Base-by-base conservation (phyloP, 257 asterid species). In the Verbena officinalis region DNA sequence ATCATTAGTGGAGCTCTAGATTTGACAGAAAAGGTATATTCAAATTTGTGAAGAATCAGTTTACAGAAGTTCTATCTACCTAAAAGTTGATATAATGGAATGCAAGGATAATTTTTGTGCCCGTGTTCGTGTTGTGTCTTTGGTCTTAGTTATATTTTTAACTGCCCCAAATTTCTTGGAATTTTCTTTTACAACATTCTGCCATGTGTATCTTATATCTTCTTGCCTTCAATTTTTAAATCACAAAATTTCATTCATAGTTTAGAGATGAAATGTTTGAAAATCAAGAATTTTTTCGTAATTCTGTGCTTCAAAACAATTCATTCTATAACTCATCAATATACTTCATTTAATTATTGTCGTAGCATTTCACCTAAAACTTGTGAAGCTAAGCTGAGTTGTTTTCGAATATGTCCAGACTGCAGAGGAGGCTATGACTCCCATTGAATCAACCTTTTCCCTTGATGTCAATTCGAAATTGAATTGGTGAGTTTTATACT, bases 391-490 rank as follows among this genome's bases (percentile, higher is more conserved):
- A 63, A 52, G 44, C 52, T 62, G 33, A 49, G 9, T 19, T 70
- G 24, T 49, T 73, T 70, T 72, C 55, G 39, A 60, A 52, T 31
- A 52, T 43, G 3, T 73, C 71, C 86, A 94, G 99, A 94, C 97
- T 56, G 96, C 96, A 33, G 91, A 85, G 80, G 97, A 81, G 77
- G 99, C 99, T 27, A 94, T 94, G 97, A 90, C 97, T 13, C 99
- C 99, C 34, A 88, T 94, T 55, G 99, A 90, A 75, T 94, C 97
- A 27, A 94, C 97, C 13, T 94, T 94, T 77, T 90, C 97, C 43
- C 96, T 94, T n/a, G 99, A 94, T 51, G 96, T 81, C 72, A 80
- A 78, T 68, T 86, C 99, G 38, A 90, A 84, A 71, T 67, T 94
- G 84, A 87, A 90, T 81, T 93, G 99, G 97, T 90, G 86, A 80